These are phyloP conservation scores for Boletus sp. DNA, from an alignment of 768 basidiomycete genomes.

Conservation along the genomic window DNA sequence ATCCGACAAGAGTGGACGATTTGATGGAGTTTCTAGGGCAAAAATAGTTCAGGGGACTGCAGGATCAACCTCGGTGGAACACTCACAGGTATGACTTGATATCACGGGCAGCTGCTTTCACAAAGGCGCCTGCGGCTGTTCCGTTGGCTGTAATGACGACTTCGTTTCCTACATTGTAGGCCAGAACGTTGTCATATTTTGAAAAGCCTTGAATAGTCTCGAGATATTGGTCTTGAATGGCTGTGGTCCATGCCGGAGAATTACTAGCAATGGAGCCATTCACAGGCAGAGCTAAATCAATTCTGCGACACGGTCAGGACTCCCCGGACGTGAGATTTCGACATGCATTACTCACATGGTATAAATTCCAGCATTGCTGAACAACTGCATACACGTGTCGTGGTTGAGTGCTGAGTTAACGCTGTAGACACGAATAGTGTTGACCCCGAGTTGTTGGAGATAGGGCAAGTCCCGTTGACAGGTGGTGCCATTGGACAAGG, in stretches of 20 bases:
- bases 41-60: not conserved
- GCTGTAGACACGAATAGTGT: constrained; percentile 82
- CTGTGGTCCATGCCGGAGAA: constrained; percentile 76
- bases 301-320: constrained; percentile 42
- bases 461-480: constrained; percentile 81
- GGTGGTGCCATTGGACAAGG: constrained; percentile 61
- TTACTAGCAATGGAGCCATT: constrained; percentile 82
- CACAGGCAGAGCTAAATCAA: constrained; percentile 82
- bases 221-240: constrained; percentile 75
- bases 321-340: not conserved
- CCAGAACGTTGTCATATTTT: constrained; percentile 87
- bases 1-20: constrained; percentile 72
- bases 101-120: constrained; percentile 92
- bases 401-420: constrained; percentile 84
- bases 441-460: constrained; percentile 74
- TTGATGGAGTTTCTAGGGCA: constrained; percentile 55
- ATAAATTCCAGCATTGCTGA: constrained; percentile 83
- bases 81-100: constrained; percentile 79
- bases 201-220: constrained; percentile 74
- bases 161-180: constrained; percentile 90
- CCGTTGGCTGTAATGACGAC: constrained; percentile 51
- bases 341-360: constrained; percentile 60
- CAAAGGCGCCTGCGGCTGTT: constrained; percentile 69
- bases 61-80: not conserved
- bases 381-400: constrained; percentile 77